These are phyloP conservation scores for Phytophthora uliginosa DNA, from an alignment of 352 stramenopile genomes.

Conservation along the genomic window DNA sequence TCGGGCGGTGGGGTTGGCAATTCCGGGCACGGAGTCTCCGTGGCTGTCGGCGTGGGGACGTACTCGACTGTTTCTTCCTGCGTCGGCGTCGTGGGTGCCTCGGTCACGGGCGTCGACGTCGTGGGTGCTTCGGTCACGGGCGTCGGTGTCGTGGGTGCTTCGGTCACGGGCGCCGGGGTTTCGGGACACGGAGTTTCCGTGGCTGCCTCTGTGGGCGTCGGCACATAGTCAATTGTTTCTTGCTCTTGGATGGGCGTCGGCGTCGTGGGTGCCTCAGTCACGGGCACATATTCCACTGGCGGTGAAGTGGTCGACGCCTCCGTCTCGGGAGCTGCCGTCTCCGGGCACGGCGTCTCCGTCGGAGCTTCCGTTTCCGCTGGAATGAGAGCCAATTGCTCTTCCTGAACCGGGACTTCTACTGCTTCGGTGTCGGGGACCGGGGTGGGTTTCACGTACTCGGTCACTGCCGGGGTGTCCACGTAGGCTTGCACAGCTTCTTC, in stretches of 20 bases:
- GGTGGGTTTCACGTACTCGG: neutral
- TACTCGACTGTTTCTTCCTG: slow-evolving; percentile 6
- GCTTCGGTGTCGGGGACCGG: neutral
- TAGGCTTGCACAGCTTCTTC: neutral
- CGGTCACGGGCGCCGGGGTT: neutral
- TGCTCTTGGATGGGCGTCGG: too few relatives aligned
- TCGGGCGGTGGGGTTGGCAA: slow-evolving; percentile 18
- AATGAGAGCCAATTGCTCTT: slow-evolving; percentile 4
- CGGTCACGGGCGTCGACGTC: slow-evolving; percentile 1
- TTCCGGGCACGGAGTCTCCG: slow-evolving; percentile 25
- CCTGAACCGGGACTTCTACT: neutral
- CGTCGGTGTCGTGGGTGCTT: neutral
- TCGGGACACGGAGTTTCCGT: slow-evolving; percentile 12
- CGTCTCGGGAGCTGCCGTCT: slow-evolving; percentile 2
- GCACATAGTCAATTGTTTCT: too few relatives aligned
- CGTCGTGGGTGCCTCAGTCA: slow-evolving; percentile 4
- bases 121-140: neutral
- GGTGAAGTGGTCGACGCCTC: slow-evolving; percentile 9
- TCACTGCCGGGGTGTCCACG: slow-evolving; percentile 4
- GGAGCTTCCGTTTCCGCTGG: slow-evolving; percentile 1
- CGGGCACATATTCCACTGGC: neutral
- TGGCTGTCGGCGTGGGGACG: slow-evolving; percentile 9
- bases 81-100: neutral
- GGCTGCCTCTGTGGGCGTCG: too few relatives aligned
- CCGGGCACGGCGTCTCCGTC: neutral